Conservation (phyloP, 768 basidiomycete genomes). For the Krasilnikovozyma curviuscula region DNA sequence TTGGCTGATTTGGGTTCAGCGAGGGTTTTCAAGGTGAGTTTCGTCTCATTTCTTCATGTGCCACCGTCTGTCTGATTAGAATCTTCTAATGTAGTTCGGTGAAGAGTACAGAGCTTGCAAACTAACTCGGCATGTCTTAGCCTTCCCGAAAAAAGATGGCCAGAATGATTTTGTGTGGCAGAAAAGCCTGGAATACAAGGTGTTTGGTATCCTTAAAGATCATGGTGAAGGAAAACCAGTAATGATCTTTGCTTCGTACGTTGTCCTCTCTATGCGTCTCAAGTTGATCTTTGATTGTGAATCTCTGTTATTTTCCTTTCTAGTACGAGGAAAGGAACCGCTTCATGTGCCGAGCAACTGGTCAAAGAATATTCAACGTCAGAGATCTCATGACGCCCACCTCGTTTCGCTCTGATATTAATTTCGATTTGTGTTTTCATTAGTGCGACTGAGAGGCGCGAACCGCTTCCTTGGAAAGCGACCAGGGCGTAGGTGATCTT, state of each 20-base stretch:
- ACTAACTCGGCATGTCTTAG: slow-evolving; percentile 51
- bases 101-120: slow-evolving; percentile 80
- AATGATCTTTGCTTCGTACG: slow-evolving; percentile 70
- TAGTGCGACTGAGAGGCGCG: slow-evolving; percentile 20
- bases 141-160: slow-evolving; percentile 38
- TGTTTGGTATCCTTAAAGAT: slow-evolving; percentile 52
- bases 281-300: neutral
- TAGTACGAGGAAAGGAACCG: slow-evolving; percentile 21
- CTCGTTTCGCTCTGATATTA: too few species aligned
- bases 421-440: too few species aligned
- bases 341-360: slow-evolving; percentile 57
- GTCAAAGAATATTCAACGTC: slow-evolving; percentile 48
- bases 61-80: neutral
- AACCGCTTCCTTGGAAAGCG: slow-evolving; percentile 47
- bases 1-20: slow-evolving; percentile 30
- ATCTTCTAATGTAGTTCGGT: slow-evolving; percentile 44
- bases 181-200: slow-evolving; percentile 46
- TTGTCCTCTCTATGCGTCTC: too few species aligned
- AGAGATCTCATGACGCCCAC: too few species aligned
- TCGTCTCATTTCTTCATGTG: neutral
- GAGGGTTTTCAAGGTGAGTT: slow-evolving; percentile 45
- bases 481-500: slow-evolving; percentile 33
- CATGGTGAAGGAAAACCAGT: slow-evolving; percentile 66
- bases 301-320: neutral
- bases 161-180: slow-evolving; percentile 66